Evolutionary conservation across 2,329 filamentous ascomycete genomes (phyloP), one percentile per base, ranked within the genome.

Genomic region (Fusarium devonianum): DNA sequence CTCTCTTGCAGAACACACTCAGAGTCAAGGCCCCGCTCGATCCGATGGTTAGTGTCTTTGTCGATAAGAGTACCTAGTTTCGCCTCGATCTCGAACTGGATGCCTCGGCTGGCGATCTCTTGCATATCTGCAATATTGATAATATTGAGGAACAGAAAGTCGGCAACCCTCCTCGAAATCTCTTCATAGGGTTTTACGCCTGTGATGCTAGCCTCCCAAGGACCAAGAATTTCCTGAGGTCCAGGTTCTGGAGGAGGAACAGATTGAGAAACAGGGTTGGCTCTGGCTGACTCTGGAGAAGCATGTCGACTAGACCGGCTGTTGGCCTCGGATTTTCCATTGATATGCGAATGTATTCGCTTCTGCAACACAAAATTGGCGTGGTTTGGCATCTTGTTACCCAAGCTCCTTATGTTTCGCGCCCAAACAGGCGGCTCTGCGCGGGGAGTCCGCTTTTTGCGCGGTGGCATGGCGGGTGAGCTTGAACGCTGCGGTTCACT

Each of bases 1-100:
- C 78, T 81, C 22, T 84, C 80, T 35, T 78, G 77, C 14, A 96
- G 71, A 6, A 95, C 76, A 36, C 84, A 88, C 68, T 94, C 89
- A 1, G 89, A 87, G 16, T 80, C 71, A 4, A 94, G 79, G 5
- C 84, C 83, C 8, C 92, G 73, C 8, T 81, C 75, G 18, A 92
- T 75, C n/a, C 90, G 82, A 35, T 86, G 78, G 47, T 87, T 83
- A 6, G 84, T 89, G 53, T 87, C 82, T 66, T 84, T 85, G 69
- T 90, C 86, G 48, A 93, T 83, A 11, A 97, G 79, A 18, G 85
- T 87, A 13, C 94, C 94, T 36, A 97, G 78, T 71, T 97, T 97
- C 8, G 92, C 94, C 74, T 99, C 94, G 44, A 99, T 89, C 72
- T 99, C 94, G 42, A 97, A 86, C 52, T 90, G 82, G 11, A 92